These are phyloP conservation scores for Secale cereale DNA, from an alignment of 176 grass and related monocot genomes.

Conservation along the genomic window DNA sequence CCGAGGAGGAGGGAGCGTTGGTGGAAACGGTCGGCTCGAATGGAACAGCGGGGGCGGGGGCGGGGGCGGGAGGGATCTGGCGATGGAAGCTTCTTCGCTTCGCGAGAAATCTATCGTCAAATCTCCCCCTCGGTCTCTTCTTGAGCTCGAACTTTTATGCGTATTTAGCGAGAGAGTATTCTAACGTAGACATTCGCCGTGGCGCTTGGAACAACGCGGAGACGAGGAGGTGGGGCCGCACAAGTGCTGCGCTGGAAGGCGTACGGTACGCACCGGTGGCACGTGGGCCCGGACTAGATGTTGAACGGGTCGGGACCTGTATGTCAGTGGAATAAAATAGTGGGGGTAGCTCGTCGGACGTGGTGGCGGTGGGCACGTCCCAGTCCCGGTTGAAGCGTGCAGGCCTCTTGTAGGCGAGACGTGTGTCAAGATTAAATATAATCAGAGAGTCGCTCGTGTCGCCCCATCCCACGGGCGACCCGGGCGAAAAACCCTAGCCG, in stretches of 20 bases:
- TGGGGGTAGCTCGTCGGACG: no score
- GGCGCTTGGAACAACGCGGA: not conserved
- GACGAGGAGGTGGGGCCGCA: not conserved
- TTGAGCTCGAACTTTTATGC: not conserved
- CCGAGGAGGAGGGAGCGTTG: not conserved
- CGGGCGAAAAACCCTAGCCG: no score
- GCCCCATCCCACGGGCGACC: no score
- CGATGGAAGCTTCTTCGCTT: conserved; percentile 28
- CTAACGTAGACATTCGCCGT: not conserved
- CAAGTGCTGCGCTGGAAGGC: not conserved
- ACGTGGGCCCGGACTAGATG: not conserved
- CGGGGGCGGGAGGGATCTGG: not conserved
- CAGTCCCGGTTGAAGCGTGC: no score
- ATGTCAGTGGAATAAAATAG: no score
- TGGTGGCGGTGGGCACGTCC: no score
- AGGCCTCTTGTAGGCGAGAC: no score
- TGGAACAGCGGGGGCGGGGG: not conserved
- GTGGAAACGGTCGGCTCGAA: not conserved
- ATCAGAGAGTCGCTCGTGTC: no score
- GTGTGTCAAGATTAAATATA: no score
- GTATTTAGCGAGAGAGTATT: not conserved
- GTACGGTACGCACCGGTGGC: not conserved
- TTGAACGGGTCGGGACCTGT: not conserved
- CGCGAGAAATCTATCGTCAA: conserved; percentile 5
- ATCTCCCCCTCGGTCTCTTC: not conserved